A percentile compares a stretch with the other conserved stretches of the same genome.
These are phyloP conservation scores for Tulasnella sp. DNA, from an alignment of 768 basidiomycete species.

Conservation along the genomic window DNA sequence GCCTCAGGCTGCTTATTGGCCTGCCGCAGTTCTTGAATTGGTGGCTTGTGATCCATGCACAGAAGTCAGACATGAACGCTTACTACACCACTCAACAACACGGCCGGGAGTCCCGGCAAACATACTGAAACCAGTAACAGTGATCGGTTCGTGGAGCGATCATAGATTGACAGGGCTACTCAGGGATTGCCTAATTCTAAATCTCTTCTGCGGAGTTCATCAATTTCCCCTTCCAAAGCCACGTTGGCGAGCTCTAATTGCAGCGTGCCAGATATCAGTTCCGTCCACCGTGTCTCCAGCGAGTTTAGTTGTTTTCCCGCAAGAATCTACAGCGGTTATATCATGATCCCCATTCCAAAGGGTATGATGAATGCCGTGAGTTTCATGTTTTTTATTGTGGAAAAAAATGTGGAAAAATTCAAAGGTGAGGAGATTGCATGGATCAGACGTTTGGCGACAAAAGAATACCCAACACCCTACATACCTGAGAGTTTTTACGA, in stretches of 20 bases:
- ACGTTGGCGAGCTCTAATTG: conserved; percentile 94
- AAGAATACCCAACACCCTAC: conserved; percentile 19
- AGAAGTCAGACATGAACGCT: neutral
- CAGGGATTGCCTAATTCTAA: neutral
- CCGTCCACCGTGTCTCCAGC: conserved; percentile 84
- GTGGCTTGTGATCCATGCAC: neutral
- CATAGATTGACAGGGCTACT: neutral
- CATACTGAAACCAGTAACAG: neutral
- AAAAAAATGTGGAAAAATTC: neutral
- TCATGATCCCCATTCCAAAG: too few species aligned
- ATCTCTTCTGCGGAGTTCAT: conserved; percentile 25
- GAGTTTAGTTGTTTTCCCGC: conserved; percentile 66
- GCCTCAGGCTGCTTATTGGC: too few species aligned
- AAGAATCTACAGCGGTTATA: conserved; percentile 63
- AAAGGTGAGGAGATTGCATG: neutral
- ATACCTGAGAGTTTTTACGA: conserved; percentile 73
- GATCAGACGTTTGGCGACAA: neutral
- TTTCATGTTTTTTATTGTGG: neutral
- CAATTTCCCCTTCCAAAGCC: conserved; percentile 70
- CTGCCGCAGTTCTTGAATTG: too few species aligned
- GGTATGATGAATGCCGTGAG: neutral
- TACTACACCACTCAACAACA: neutral
- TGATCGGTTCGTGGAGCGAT: neutral
- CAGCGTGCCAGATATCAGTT: conserved; percentile 75
- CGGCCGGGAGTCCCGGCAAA: neutral